Base-by-base conservation (phyloP, 805 yeast genomes). In the Kurtzmaniella fragi region DNA sequence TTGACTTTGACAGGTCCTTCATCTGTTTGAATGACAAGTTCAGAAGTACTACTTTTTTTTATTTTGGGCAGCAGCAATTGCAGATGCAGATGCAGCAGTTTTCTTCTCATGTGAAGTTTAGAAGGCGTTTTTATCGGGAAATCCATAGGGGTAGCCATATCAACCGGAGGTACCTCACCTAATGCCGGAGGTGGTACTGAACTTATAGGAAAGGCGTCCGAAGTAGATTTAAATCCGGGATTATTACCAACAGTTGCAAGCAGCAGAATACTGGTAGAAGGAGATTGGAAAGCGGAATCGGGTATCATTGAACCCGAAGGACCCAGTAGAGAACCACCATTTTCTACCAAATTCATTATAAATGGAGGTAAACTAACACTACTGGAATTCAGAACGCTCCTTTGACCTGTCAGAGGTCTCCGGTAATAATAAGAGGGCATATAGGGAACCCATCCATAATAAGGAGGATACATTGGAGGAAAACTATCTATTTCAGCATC, bases 1-100 rank as follows among this genome's bases (percentile, higher is more conserved):
- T 73, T 68, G 7, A 70, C 70, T 41, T 64, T 59, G 35, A 61
- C 55, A 8, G 52, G 35, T 37, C 46, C 43, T 6, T 61, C 62
- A 12, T 54, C 61, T 3, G 54, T 61, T 38, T 49, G 50, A 32
- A 42, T 42, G 10, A 54, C 42, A 42, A 1, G 52, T 54, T 6
- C 39, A 41, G 1, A 41, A 38, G 3, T 31, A 34, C 5, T 15
- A n/a, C 5, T 26, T 27, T 23, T 14, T 6, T 14, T 12, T 17
- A 13, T 7, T 26, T 8, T 14, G 15, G 10, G n/a, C 12, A 12
- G 16, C 5, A 9, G 13, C 13, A 14, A n/a, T 26, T 12, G 36
- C n/a, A 13, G n/a, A 5, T 12, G 30, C 14, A 12, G 30, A 6
- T 13, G 30, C 14, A 17, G 12, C 13, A 12, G 32, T 31, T 28